A percentile compares a stretch with the other conserved stretches of the same genome.
These are phyloP conservation scores for Penicillium sp. DNA, from an alignment of 2,329 filamentous ascomycete genomes.

Conservation along the genomic window DNA sequence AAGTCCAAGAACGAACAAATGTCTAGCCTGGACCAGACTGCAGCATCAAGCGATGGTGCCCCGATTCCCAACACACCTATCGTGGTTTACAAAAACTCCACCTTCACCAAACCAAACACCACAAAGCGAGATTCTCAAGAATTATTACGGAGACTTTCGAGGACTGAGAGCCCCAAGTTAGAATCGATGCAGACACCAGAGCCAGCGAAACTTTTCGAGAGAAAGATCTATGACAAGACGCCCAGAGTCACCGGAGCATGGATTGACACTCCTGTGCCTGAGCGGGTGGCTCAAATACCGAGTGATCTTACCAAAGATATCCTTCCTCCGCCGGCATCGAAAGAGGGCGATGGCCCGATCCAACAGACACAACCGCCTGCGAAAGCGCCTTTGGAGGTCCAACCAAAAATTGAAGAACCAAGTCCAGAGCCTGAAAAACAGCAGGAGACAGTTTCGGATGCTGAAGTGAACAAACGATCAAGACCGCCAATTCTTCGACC, in stretches of 20 bases:
- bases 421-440: not conserved
- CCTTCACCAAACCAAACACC: conserved; percentile 29
- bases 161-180: conserved; percentile 37
- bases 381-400: conserved; percentile 5
- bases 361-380: not conserved
- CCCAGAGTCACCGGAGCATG: conserved; percentile 47
- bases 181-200: conserved; percentile 36
- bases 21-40: conserved; percentile 12
- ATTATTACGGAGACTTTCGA: conserved; percentile 43
- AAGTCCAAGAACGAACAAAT: conserved; percentile 10
- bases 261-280: conserved; percentile 48
- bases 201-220: conserved; percentile 28
- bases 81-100: conserved; percentile 35
- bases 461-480: conserved; percentile 13
- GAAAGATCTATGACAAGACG: conserved; percentile 42
- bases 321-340: conserved; percentile 14
- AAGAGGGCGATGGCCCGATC: conserved; percentile 3
- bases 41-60: conserved; percentile 23
- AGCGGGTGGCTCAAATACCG: conserved; percentile 27
- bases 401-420: not conserved
- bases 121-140: conserved; percentile 40
- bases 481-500: conserved; percentile 33
- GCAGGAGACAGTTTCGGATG: conserved; percentile 1
- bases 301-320: conserved; percentile 28
- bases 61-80: conserved; percentile 40